These are phyloP conservation scores for Sclerotinia minor DNA, from an alignment of 2,329 filamentous ascomycete species.

Conservation along the genomic window DNA sequence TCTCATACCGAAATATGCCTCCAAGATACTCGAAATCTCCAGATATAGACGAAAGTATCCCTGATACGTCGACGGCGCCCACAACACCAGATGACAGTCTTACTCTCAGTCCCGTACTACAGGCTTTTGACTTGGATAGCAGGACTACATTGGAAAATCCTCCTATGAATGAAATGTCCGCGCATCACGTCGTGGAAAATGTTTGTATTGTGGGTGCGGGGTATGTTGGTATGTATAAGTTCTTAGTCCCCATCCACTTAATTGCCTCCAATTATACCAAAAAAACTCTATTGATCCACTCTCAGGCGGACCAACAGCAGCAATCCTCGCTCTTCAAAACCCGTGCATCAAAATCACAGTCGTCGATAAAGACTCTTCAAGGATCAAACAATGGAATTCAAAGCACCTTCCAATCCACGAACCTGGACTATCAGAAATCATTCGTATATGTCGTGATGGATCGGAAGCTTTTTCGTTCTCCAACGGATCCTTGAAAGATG, in stretches of 20 bases:
- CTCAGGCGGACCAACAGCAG: slow-evolving; percentile 68
- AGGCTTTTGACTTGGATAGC: slow-evolving; percentile 37
- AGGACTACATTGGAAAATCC: slow-evolving; percentile 28
- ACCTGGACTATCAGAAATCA: slow-evolving; percentile 67
- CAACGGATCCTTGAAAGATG: slow-evolving; percentile 43
- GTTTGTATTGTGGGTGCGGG: slow-evolving; percentile 76
- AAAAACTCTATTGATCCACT: neutral
- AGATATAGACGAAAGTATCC: slow-evolving; percentile 40
- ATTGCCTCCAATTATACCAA: neutral
- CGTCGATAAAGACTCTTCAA: slow-evolving; percentile 65
- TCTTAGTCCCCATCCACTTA: neutral
- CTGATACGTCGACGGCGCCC: slow-evolving; percentile 46
- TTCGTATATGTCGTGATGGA: slow-evolving; percentile 63
- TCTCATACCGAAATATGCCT: slow-evolving; percentile 27
- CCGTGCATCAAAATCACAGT: slow-evolving; percentile 70
- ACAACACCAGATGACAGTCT: slow-evolving; percentile 49
- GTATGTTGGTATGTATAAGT: slow-evolving; percentile 65
- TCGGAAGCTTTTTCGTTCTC: slow-evolving; percentile 48
- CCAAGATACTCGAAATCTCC: slow-evolving; percentile 31
- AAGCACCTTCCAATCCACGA: slow-evolving; percentile 74
- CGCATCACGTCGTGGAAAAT: slow-evolving; percentile 47
- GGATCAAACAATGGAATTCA: slow-evolving; percentile 74
- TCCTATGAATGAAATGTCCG: slow-evolving; percentile 13
- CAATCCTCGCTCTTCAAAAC: slow-evolving; percentile 73
- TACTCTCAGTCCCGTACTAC: slow-evolving; percentile 47